phyloP scores from a whole-genome alignment of 1,139 yeast genomes.

The Lizanozyma gosingica region DNA sequence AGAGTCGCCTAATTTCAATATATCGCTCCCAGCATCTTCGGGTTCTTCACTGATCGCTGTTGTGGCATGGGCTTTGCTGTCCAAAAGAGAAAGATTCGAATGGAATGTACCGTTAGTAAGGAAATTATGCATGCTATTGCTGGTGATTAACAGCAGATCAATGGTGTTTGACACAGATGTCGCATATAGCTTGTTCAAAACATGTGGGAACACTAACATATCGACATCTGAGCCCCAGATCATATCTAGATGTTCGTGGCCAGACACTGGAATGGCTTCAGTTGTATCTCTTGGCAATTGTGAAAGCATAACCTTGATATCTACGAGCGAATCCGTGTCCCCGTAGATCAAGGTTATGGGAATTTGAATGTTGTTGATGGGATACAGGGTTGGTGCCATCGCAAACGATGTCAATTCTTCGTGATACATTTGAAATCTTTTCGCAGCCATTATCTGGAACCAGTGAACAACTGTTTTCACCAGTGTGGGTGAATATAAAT shows the following conservation, averaged over 20 bases:
- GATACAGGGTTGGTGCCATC: conserved; percentile 16
- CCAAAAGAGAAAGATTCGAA: neutral
- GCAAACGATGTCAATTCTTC: conserved; percentile 30
- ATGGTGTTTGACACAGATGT: conserved; percentile 1
- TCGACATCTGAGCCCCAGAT: conserved; percentile 77
- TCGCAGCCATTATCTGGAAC: conserved; percentile 86
- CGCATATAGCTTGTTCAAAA: conserved; percentile 22
- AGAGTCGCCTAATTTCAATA: too few relatives aligned
- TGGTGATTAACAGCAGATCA: neutral
- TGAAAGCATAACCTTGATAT: conserved; percentile 60
- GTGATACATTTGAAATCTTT: conserved; percentile 81
- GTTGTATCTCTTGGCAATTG: conserved; percentile 33
- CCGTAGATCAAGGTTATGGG: conserved; percentile 80
- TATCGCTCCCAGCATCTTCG: too few relatives aligned
- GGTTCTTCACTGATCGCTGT: neutral
- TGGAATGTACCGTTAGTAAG: neutral
- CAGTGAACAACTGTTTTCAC: conserved; percentile 93
- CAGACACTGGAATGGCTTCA: conserved; percentile 36
- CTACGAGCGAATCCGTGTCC: conserved; percentile 71
- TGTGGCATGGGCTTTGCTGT: neutral
- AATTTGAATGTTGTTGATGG: conserved; percentile 44
- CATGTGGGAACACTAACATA: conserved; percentile 43
- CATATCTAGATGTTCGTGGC: conserved; percentile 83
- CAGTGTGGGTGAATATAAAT: conserved; percentile 81
- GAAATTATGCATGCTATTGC: neutral